Conservation (phyloP, 2,329 filamentous ascomycete species). For the Trichoderma sp. region DNA sequence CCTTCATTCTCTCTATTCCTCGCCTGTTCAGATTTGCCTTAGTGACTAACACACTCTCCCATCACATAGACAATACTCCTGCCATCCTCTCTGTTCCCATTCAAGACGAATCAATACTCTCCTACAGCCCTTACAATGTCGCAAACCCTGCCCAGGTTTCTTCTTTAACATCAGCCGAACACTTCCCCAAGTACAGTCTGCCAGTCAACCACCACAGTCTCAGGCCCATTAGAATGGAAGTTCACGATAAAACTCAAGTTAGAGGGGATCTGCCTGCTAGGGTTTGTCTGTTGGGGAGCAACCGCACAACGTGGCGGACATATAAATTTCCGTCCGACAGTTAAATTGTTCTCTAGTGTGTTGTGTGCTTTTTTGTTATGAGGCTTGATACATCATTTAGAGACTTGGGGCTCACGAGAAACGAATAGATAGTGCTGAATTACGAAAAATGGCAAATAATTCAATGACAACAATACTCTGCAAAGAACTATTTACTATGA, state of each 20-base stretch:
- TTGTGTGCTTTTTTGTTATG: fast-evolving
- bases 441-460: not conserved
- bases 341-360: not conserved
- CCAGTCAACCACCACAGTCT: constrained; percentile 31
- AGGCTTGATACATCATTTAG: not conserved
- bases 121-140: constrained; percentile 41
- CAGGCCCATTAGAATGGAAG: constrained; percentile 53
- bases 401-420: too few relatives aligned
- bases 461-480: not conserved
- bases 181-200: constrained; percentile 30
- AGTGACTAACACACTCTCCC: not conserved
- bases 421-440: not conserved
- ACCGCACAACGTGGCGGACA: constrained; percentile 49
- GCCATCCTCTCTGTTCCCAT: constrained; percentile 41
- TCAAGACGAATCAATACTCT: constrained; percentile 35
- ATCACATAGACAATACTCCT: constrained; percentile 30
- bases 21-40: not conserved
- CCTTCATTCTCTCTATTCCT: not conserved
- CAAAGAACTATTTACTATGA: not conserved
- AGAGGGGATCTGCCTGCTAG: constrained; percentile 51
- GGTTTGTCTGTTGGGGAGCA: constrained; percentile 52
- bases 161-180: constrained; percentile 20
- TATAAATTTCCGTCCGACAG: constrained; percentile 41
- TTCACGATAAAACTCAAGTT: constrained; percentile 46
- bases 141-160: constrained; percentile 14